Conservation (phyloP, 2,329 filamentous ascomycete species). For the Clarireedia hainanense region DNA sequence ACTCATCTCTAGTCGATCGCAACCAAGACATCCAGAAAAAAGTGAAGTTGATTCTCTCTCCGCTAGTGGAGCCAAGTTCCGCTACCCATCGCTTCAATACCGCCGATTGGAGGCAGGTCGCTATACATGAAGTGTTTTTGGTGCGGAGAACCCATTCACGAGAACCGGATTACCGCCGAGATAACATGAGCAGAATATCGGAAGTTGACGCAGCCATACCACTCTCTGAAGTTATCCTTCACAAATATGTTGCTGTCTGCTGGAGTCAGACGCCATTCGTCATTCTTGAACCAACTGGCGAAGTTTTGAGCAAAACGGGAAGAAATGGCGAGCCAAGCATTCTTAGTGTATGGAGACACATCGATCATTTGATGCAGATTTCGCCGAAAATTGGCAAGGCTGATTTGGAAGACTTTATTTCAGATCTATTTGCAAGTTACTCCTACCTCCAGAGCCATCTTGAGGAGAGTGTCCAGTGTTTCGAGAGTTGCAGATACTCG, state of each 20-base stretch:
- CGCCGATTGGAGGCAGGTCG: neutral
- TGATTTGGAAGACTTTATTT: constrained; percentile 13
- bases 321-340: constrained; percentile 8
- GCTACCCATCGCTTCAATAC: neutral
- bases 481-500: neutral
- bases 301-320: constrained; percentile 7
- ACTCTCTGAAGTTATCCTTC: constrained; percentile 14
- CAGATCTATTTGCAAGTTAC: constrained; percentile 18
- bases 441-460: constrained; percentile 18
- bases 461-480: constrained; percentile 3
- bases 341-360: constrained; percentile 16
- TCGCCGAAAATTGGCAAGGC: constrained; percentile 1
- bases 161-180: constrained; percentile 13
- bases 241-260: constrained; percentile 15
- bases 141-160: constrained; percentile 8
- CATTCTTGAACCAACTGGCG: constrained; percentile 10
- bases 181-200: constrained; percentile 13
- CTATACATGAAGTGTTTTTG: constrained; percentile 12
- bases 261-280: constrained; percentile 23
- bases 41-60: constrained; percentile 10
- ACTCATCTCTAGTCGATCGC: neutral
- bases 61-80: constrained; percentile 10
- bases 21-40: neutral
- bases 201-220: neutral
- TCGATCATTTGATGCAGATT: constrained; percentile 17